Base-by-base conservation (phyloP, 805 yeast genomes). In the Candida arabinofermentans region DNA sequence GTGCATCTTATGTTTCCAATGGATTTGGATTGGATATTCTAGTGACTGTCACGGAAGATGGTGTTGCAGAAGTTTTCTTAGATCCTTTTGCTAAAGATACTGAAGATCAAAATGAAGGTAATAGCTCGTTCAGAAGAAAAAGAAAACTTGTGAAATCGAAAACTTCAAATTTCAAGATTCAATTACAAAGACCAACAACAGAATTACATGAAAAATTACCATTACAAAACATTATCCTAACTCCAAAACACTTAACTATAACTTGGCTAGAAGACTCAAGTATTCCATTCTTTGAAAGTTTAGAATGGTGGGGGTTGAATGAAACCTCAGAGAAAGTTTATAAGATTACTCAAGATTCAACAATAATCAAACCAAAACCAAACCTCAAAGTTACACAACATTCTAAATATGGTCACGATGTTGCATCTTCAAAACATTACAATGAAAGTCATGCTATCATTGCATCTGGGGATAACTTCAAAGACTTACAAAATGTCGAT, bases 21-120 rank as follows among this genome's bases (percentile, higher is more conserved):
- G 59, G 54, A 14, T 44, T 48, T 29, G 64, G 57, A 16, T 44
- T 54, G 40, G 60, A 67, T 5, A 49, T 73, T 3, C 58, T 83
- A 16, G 66, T 76, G 2, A 83, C 77, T 0, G 67, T 83, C 5
- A 84, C 90, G 10, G 95, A 88, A 59, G 81, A 76, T 44, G 96
- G 96, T 6, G 54, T 62, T 10, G 67, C 86, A 7, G 96, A 89
- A 58, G 55, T 86, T 1, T 90, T 88, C 65, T 69, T 70, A 39
- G 71, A 80, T 50, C 83, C 89, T 5, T 66, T 67, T 22, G 32
- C 39, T 5, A 24, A 43, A 10, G 41, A 39, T 24, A 52, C 42
- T 2, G 36, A 46, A 3, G 47, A 43, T 6, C 40, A 37, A 18
- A 36, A 43, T 7, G 41, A 48, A 8, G 42, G 46, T 17, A 40